These are phyloP conservation scores for Verticillium nubilum DNA, from an alignment of 2,329 filamentous ascomycete genomes.

Conservation along the genomic window DNA sequence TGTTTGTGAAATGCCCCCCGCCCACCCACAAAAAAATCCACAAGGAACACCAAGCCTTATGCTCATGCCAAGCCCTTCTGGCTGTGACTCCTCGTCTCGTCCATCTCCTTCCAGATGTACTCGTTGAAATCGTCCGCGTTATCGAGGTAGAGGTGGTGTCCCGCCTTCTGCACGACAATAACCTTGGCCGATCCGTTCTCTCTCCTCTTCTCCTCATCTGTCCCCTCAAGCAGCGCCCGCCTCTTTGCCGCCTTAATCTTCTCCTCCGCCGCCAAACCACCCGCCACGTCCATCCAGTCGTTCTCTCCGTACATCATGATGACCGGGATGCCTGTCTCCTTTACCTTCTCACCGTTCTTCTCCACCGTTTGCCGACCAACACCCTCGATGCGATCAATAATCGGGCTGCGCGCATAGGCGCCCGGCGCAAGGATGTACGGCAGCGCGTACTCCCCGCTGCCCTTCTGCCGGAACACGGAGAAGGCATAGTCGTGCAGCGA, in stretches of 20 bases:
- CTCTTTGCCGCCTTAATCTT: constrained; percentile 66
- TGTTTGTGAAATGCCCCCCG: not conserved
- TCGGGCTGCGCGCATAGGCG: constrained; percentile 80
- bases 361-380: constrained; percentile 68
- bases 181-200: constrained; percentile 84
- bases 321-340: constrained; percentile 68
- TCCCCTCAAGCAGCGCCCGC: constrained; percentile 55
- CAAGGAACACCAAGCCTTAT: not conserved
- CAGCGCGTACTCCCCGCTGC: constrained; percentile 89
- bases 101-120: constrained; percentile 46
- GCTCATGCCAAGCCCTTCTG: not conserved
- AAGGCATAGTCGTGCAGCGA: constrained; percentile 92
- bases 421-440: constrained; percentile 91
- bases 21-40: too few species aligned
- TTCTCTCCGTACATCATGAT: constrained; percentile 96
- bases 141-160: constrained; percentile 56
- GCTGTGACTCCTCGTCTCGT: constrained; percentile 32
- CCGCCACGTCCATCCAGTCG: constrained; percentile 97
- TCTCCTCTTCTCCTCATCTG: constrained; percentile 58
- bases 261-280: constrained; percentile 74
- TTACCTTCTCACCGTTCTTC: constrained; percentile 15
- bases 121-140: constrained; percentile 54
- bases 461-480: constrained; percentile 85
- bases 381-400: constrained; percentile 81
- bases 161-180: constrained; percentile 61